Conservation (phyloP, 176 grass and related monocot species). For the Triticum aestivum region DNA sequence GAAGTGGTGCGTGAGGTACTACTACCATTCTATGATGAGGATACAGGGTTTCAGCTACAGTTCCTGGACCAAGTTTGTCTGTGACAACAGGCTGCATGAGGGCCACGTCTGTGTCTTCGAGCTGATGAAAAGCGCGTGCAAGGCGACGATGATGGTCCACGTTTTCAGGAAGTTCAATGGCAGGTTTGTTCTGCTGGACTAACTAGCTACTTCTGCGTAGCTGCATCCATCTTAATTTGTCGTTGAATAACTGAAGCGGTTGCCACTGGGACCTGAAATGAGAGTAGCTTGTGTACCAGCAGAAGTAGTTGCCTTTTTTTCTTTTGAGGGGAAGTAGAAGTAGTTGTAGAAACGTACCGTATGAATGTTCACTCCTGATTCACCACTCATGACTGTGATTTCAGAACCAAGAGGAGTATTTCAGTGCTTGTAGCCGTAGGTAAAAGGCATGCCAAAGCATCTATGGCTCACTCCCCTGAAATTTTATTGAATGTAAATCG, state of each 20-base stretch:
- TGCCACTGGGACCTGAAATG: background rate
- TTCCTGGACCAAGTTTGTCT: constrained; percentile 17
- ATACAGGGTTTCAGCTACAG: background rate
- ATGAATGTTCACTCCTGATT: background rate
- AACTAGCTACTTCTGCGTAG: background rate
- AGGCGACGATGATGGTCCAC: constrained; percentile 24
- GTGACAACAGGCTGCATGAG: constrained; percentile 7
- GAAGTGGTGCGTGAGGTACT: constrained; percentile 23
- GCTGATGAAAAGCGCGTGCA: constrained; percentile 13
- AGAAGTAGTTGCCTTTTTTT: background rate
- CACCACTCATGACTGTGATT: background rate
- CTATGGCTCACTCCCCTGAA: background rate
- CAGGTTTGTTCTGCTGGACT: background rate
- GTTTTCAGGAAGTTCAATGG: background rate
- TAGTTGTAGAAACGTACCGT: background rate
- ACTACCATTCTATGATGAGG: background rate
- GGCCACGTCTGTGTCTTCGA: constrained; percentile 41
- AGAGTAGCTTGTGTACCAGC: background rate
- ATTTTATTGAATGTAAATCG: no score
- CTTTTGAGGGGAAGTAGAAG: background rate
- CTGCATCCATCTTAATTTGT: background rate
- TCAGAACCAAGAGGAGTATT: background rate
- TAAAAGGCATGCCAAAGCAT: background rate
- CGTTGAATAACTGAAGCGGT: background rate
- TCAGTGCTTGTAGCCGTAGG: background rate